These are phyloP conservation scores for Yarrowia sp. DNA, from an alignment of 805 yeast genomes.

Conservation along the genomic window DNA sequence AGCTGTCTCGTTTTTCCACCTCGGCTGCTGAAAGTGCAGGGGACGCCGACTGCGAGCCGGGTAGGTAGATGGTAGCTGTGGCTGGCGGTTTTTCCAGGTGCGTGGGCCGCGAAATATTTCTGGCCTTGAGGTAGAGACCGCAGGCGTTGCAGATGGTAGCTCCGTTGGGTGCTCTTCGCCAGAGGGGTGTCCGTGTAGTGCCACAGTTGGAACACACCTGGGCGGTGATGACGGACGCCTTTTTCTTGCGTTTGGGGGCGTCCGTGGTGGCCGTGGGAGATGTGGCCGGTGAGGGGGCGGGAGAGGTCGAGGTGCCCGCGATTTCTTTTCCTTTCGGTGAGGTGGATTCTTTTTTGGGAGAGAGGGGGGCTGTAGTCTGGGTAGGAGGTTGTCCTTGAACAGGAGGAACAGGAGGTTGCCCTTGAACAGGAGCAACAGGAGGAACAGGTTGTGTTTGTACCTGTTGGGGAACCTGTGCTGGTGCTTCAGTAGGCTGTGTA, in stretches of 20 bases:
- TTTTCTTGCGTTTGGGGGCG: constrained; percentile 19
- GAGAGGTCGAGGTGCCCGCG: not conserved
- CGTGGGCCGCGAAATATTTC: constrained; percentile 70
- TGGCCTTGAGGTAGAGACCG: constrained; percentile 74
- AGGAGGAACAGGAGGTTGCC: too few species aligned
- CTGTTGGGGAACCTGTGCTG: too few species aligned
- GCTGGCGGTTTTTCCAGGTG: constrained; percentile 66
- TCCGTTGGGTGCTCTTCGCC: constrained; percentile 94
- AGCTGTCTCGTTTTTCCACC: constrained; percentile 23
- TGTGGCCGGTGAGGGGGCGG: constrained; percentile 5
- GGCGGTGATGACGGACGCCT: constrained; percentile 41
- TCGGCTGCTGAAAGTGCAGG: constrained; percentile 22
- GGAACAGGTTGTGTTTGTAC: too few species aligned
- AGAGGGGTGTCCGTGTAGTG: constrained; percentile 88
- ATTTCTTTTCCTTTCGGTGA: constrained; percentile 14
- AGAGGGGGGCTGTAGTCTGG: too few species aligned
- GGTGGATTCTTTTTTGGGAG: not conserved
- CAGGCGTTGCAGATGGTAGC: constrained; percentile 96
- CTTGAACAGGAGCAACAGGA: too few species aligned
- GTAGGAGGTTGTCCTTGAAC: not conserved
- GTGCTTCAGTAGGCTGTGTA: too few species aligned
- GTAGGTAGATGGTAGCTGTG: constrained; percentile 54
- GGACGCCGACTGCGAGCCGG: constrained; percentile 43
- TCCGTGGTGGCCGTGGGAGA: constrained; percentile 16
- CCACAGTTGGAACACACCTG: constrained; percentile 85